Conservation (phyloP, 805 yeast genomes). For the Saccharomycodes ludwigii region DNA sequence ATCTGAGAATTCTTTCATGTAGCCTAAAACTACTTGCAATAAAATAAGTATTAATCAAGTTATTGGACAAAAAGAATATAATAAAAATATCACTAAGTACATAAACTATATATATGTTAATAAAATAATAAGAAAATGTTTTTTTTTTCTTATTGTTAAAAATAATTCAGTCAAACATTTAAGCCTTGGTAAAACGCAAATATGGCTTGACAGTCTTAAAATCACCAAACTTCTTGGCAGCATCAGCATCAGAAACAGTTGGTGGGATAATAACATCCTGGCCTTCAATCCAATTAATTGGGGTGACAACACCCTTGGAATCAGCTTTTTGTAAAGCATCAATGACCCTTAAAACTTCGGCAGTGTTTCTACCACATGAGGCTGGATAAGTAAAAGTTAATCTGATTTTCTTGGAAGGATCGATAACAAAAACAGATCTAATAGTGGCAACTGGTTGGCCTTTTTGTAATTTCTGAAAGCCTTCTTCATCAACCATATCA, state of each 20-base stretch:
- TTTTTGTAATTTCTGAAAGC: constrained; percentile 57
- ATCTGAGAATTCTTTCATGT: too few species aligned
- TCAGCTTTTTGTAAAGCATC: constrained; percentile 84
- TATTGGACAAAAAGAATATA: too few species aligned
- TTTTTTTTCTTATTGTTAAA: too few species aligned
- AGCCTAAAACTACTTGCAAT: too few species aligned
- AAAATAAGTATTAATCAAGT: too few species aligned
- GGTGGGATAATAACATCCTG: constrained; percentile 91
- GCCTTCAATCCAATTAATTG: constrained; percentile 84
- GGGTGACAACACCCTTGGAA: constrained; percentile 73
- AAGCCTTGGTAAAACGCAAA: constrained; percentile 55
- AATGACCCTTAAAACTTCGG: constrained; percentile 81
- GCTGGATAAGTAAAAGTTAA: constrained; percentile 84
- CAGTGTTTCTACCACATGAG: constrained; percentile 86
- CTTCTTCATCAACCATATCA: constrained; percentile 83
- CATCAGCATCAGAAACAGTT: constrained; percentile 64
- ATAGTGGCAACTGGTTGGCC: constrained; percentile 79
- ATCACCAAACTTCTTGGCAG: constrained; percentile 72
- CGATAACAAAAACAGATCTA: constrained; percentile 86
- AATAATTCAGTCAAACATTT: too few species aligned
- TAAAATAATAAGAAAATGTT: too few species aligned
- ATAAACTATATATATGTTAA: too few species aligned
- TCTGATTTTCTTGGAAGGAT: constrained; percentile 82
- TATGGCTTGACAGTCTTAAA: constrained; percentile 84
- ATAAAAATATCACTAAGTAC: too few species aligned